A percentile compares a stretch with the other conserved stretches of the same genome.
These are phyloP conservation scores for Geotrichum bryndzae DNA, from an alignment of 1,139 yeast genomes.

Conservation along the genomic window DNA sequence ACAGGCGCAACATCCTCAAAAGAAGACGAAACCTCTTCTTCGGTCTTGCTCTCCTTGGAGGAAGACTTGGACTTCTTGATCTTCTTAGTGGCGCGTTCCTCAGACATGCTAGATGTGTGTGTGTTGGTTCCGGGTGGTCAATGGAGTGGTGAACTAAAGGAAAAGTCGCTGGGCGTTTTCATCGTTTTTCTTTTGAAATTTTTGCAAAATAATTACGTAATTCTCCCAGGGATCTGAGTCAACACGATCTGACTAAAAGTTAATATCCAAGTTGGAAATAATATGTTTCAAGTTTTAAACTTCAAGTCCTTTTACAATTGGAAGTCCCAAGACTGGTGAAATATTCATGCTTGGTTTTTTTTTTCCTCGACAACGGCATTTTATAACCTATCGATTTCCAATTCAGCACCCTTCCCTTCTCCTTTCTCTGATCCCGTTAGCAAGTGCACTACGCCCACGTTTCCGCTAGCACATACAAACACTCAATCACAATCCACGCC, in stretches of 20 bases:
- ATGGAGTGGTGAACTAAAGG: background rate
- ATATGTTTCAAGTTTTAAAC: background rate
- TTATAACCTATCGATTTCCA: background rate
- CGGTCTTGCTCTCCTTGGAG: slow-evolving; percentile 2
- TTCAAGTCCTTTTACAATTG: background rate
- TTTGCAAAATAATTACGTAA: slow-evolving; percentile 1
- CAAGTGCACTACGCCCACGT: no score
- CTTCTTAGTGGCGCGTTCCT: slow-evolving; percentile 24
- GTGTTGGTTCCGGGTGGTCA: background rate
- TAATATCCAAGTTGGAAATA: background rate
- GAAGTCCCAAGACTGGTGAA: background rate
- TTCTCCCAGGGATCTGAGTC: slow-evolving; percentile 1
- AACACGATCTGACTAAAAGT: background rate
- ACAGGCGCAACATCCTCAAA: background rate
- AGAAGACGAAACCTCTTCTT: slow-evolving; percentile 9
- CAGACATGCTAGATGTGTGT: slow-evolving; percentile 17
- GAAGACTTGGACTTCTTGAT: slow-evolving; percentile 19
- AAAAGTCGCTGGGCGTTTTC: background rate
- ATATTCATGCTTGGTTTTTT: background rate
- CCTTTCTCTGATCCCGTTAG: background rate
- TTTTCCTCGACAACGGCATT: background rate
- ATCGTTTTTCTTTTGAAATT: background rate
- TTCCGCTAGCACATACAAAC: background rate
- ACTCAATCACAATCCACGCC: background rate
- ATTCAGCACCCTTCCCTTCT: background rate